These are phyloP conservation scores for Dryadomyces quercus-mongolicae DNA, from an alignment of 2,329 filamentous ascomycete genomes.

Conservation along the genomic window DNA sequence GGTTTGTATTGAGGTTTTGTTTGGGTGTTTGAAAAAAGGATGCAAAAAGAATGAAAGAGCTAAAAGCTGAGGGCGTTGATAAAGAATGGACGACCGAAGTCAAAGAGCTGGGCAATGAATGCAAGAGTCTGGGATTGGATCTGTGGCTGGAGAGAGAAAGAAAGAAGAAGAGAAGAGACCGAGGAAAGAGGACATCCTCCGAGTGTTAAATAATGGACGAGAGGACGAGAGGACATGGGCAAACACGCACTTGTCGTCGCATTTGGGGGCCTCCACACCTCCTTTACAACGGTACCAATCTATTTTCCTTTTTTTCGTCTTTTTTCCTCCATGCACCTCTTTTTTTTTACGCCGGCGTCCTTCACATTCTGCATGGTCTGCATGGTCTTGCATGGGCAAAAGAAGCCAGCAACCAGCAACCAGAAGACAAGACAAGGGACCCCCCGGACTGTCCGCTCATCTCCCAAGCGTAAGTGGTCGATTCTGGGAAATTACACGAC, in stretches of 20 bases:
- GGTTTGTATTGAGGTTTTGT: constrained; percentile 11
- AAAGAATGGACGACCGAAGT: constrained; percentile 31
- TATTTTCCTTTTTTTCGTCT: background rate
- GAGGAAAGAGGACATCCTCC: constrained; percentile 8
- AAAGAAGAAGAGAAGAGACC: constrained; percentile 14
- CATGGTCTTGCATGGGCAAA: too few relatives aligned
- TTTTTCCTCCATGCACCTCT: too few relatives aligned
- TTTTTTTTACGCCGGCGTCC: too few relatives aligned
- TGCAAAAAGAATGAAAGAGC: constrained; percentile 7
- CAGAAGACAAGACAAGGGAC: too few relatives aligned
- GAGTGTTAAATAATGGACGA: constrained; percentile 21
- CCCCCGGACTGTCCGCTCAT: background rate
- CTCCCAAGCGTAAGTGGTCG: too few relatives aligned
- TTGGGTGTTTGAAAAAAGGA: constrained; percentile 6
- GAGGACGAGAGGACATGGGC: too few relatives aligned
- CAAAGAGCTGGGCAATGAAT: constrained; percentile 17
- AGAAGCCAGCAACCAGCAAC: too few relatives aligned
- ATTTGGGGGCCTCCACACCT: background rate
- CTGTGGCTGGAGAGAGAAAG: constrained; percentile 22
- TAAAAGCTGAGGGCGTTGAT: background rate
- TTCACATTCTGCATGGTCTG: too few relatives aligned
- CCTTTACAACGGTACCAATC: background rate
- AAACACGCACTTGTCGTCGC: background rate
- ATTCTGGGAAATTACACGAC: constrained; percentile 13
- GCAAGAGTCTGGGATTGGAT: constrained; percentile 17